phyloP scores from a whole-genome alignment of 2,329 filamentous ascomycete species.

The Colletotrichum sp. region DNA sequence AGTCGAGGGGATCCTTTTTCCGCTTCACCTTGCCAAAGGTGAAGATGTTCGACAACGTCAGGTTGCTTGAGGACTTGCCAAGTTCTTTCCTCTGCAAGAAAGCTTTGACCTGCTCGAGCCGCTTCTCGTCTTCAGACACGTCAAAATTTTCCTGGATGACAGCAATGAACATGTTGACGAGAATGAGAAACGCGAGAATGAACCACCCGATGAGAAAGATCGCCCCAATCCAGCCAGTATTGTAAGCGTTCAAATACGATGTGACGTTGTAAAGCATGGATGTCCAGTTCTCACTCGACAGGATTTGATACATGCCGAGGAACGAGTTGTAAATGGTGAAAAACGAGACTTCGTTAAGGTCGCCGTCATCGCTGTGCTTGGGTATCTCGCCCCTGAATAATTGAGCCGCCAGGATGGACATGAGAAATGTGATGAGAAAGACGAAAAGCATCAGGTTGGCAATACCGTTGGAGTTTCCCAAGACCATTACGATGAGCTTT shows the following conservation, averaged over 20 bases:
- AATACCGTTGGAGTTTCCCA: slow-evolving; percentile 91
- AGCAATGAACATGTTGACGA: slow-evolving; percentile 99
- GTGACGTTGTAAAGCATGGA: slow-evolving; percentile 84
- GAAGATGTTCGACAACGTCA: slow-evolving; percentile 77
- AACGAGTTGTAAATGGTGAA: slow-evolving; percentile 94
- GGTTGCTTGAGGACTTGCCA: slow-evolving; percentile 72
- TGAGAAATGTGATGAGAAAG: slow-evolving; percentile 92
- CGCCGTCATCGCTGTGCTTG: slow-evolving; percentile 61
- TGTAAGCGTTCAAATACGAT: slow-evolving; percentile 63
- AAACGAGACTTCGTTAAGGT: slow-evolving; percentile 76
- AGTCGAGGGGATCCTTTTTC: slow-evolving; percentile 84
- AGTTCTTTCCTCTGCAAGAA: slow-evolving; percentile 93
- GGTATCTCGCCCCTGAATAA: slow-evolving; percentile 90
- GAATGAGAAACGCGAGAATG: slow-evolving; percentile 91
- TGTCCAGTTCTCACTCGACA: slow-evolving; percentile 98
- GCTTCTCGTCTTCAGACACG: slow-evolving; percentile 97
- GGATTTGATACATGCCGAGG: slow-evolving; percentile 94
- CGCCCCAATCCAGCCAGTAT: slow-evolving; percentile 91
- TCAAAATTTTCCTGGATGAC: slow-evolving; percentile 99
- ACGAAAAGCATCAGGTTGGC: slow-evolving; percentile 95
- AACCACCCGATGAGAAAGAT: slow-evolving; percentile 95
- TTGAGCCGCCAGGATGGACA: slow-evolving; percentile 91
- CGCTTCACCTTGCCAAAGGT: slow-evolving; percentile 64
- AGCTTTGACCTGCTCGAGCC: slow-evolving; percentile 92
- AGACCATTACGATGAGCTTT: slow-evolving; percentile 83